Conservation (phyloP, 1,139 yeast species). For the Scheffersomyces illinoinensis region DNA sequence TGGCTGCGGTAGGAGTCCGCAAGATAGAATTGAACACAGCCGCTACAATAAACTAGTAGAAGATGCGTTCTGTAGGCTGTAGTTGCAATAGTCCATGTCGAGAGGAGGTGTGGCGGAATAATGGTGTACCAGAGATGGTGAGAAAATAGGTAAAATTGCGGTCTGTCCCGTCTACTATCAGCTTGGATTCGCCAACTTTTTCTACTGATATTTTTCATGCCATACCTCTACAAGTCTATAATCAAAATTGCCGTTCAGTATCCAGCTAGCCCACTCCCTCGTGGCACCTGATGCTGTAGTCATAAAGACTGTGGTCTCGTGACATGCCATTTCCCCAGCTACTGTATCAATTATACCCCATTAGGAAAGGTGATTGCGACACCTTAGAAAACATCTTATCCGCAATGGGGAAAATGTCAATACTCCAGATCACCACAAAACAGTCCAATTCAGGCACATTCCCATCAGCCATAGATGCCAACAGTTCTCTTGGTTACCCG, state of each 20-base stretch:
- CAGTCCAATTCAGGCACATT: neutral
- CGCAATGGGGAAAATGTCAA: neutral
- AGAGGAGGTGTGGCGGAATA: too few relatives aligned
- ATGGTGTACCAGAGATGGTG: too few relatives aligned
- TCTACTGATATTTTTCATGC: too few relatives aligned
- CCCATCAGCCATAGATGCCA: neutral
- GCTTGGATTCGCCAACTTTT: too few relatives aligned
- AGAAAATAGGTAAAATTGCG: too few relatives aligned
- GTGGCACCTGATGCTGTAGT: neutral
- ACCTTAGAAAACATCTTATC: neutral
- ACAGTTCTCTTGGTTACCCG: neutral
- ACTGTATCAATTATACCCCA: neutral
- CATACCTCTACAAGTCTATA: too few relatives aligned
- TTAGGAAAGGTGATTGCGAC: neutral
- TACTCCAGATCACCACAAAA: neutral
- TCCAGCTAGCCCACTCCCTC: neutral
- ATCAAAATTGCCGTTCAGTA: too few relatives aligned
- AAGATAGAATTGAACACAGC: neutral
- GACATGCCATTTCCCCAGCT: neutral
- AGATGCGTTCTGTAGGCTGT: too few relatives aligned
- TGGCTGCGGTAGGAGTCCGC: neutral
- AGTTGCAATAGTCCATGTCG: too few relatives aligned
- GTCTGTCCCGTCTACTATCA: too few relatives aligned
- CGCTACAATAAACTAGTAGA: too few relatives aligned
- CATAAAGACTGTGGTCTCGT: neutral